Conservation (phyloP, 768 basidiomycete species). For the Russula sp. region DNA sequence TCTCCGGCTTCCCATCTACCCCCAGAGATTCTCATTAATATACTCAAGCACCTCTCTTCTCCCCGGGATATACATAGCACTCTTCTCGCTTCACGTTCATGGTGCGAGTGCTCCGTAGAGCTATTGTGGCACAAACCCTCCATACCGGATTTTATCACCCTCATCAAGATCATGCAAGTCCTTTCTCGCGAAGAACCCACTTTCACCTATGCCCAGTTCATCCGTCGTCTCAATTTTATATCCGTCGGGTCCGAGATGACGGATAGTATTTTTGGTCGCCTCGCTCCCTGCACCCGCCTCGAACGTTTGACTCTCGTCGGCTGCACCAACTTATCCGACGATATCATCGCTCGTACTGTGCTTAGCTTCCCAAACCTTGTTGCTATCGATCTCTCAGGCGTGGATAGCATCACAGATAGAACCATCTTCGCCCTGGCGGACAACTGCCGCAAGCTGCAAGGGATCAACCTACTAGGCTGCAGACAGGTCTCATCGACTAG, state of each 20-base stretch:
- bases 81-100: slow-evolving; percentile 79
- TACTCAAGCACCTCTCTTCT: slow-evolving; percentile 76
- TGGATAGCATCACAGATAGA: slow-evolving; percentile 59
- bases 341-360: slow-evolving; percentile 57
- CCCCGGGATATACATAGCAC: slow-evolving; percentile 67
- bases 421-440: slow-evolving; percentile 67
- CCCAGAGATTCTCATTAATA: slow-evolving; percentile 88
- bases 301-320: slow-evolving; percentile 87
- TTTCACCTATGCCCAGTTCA: slow-evolving; percentile 82
- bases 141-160: slow-evolving; percentile 60
- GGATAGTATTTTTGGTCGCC: slow-evolving; percentile 66
- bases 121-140: slow-evolving; percentile 90
- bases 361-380: slow-evolving; percentile 70
- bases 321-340: slow-evolving; percentile 62
- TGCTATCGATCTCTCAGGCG: slow-evolving; percentile 79
- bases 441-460: slow-evolving; percentile 73
- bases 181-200: slow-evolving; percentile 60
- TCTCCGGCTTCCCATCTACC: slow-evolving; percentile 69
- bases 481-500: slow-evolving; percentile 72
- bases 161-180: slow-evolving; percentile 73
- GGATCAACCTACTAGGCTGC: slow-evolving; percentile 87
- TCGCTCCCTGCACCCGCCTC: slow-evolving; percentile 69
- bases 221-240: slow-evolving; percentile 88
- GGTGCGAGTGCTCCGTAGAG: slow-evolving; percentile 96
- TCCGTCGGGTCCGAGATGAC: slow-evolving; percentile 61